Conservation (phyloP, 352 stramenopile genomes). For the Phytopythium vexans region DNA sequence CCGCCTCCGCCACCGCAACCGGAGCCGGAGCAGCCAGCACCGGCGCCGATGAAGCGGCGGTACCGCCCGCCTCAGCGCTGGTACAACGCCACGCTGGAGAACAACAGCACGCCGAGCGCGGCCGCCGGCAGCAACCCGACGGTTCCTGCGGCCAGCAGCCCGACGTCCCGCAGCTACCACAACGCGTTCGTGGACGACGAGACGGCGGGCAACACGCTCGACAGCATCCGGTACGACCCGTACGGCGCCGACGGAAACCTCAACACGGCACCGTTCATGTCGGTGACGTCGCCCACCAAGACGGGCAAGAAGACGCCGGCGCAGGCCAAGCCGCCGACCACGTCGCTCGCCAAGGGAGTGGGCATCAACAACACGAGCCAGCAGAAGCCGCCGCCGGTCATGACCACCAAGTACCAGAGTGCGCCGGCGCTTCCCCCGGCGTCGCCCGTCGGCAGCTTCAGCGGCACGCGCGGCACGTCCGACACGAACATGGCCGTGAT, state of each 20-base stretch:
- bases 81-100: constrained; percentile 10
- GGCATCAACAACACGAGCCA: constrained; percentile 19
- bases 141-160: neutral
- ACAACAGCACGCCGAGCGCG: neutral
- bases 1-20: constrained; percentile 1
- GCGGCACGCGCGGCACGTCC: neutral
- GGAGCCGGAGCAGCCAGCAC: constrained; percentile 11
- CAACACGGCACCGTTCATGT: constrained; percentile 34
- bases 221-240: constrained; percentile 32
- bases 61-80: constrained; percentile 22
- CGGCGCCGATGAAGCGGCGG: constrained; percentile 6
- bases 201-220: constrained; percentile 3
- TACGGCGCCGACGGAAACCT: constrained; percentile 18
- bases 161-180: neutral
- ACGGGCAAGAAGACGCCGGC: constrained; percentile 8
- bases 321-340: constrained; percentile 19
- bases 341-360: constrained; percentile 26
- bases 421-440: constrained; percentile 10
- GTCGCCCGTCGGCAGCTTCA: constrained; percentile 2
- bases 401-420: constrained; percentile 22
- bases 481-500: neutral
- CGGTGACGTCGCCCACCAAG: constrained; percentile 34
- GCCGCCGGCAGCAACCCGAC: constrained; percentile 2
- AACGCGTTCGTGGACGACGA: constrained; percentile 4
- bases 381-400: constrained; percentile 13